Evolutionary conservation across 139 green algal genomes (phyloP).

Genomic region (Raphidocelis subcapitata): DNA sequence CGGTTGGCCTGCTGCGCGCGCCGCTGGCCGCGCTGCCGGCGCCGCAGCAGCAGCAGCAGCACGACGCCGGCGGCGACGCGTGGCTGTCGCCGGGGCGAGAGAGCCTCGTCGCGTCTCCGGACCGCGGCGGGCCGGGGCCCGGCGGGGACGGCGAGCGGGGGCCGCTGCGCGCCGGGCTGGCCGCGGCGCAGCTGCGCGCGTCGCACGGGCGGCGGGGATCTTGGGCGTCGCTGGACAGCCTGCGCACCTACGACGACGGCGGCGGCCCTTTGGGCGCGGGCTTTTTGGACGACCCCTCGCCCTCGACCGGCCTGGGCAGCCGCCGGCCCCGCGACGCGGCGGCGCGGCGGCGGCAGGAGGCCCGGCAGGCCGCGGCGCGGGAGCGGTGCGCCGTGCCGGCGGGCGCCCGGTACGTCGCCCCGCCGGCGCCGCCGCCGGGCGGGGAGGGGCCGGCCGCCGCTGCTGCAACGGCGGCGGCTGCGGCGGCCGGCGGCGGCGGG

Average conservation of each 20-base stretch:
- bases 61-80: too few relatives aligned
- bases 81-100: too few relatives aligned
- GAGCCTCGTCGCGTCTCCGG: too few relatives aligned
- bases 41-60: slow-evolving; percentile 18
- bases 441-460: neutral
- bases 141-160: too few relatives aligned
- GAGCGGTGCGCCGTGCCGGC: slow-evolving; percentile 10
- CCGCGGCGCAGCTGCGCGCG: too few relatives aligned
- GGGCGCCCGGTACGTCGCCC: neutral
- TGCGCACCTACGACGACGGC: slow-evolving; percentile 13
- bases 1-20: slow-evolving; percentile 12
- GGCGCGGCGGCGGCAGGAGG: neutral
- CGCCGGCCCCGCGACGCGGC: slow-evolving; percentile 3
- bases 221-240: slow-evolving; percentile 2
- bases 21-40: slow-evolving; percentile 6
- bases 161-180: too few relatives aligned
- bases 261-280: slow-evolving; percentile 14
- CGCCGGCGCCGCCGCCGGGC: neutral
- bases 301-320: slow-evolving; percentile 16
- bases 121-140: too few relatives aligned
- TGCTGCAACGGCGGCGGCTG: neutral
- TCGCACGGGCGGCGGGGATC: too few relatives aligned
- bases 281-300: slow-evolving; percentile 11
- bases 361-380: slow-evolving; percentile 12
- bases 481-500: neutral